Percentiles rank a stretch among this genome's conserved stretches.
Conservation (phyloP, 2,329 filamentous ascomycete species). For the Aspergillus tanneri region DNA sequence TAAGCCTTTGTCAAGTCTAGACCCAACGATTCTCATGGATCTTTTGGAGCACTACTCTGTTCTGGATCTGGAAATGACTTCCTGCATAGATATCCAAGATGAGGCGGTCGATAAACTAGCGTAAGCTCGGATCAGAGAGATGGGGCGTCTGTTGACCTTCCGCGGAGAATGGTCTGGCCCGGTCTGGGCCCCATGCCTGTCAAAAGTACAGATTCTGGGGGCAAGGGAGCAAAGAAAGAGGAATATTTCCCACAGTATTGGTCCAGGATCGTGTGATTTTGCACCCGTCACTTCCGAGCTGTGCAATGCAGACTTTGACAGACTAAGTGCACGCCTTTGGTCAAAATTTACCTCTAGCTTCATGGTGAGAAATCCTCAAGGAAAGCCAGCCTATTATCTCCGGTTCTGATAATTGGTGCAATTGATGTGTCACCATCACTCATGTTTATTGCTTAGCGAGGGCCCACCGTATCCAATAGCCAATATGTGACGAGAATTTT, state of each 20-base stretch:
- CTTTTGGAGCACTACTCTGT: neutral
- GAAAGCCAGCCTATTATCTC: conserved; percentile 2
- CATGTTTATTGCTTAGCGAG: neutral
- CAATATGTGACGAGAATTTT: too few relatives aligned
- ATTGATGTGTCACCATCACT: neutral
- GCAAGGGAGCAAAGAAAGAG: too few relatives aligned
- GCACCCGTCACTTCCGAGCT: neutral
- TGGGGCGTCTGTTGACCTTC: conserved; percentile 10
- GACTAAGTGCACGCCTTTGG: neutral
- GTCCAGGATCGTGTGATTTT: too few relatives aligned
- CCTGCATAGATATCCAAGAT: conserved; percentile 9
- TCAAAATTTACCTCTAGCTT: neutral
- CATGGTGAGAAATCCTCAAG: neutral
- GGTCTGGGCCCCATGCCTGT: neutral
- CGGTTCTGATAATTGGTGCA: conserved; percentile 1
- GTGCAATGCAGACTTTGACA: too few relatives aligned
- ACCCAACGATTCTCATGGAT: neutral
- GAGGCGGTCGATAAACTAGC: conserved; percentile 14
- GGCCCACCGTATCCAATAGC: neutral
- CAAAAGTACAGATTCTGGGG: conserved; percentile 12
- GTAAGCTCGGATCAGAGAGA: conserved; percentile 13
- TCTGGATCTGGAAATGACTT: neutral
- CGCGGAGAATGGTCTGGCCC: neutral
- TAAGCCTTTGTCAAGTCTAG: neutral
- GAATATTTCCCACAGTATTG: too few relatives aligned